These are phyloP conservation scores for Thalassiosira hispida DNA, from an alignment of 352 stramenopile genomes.

Conservation along the genomic window DNA sequence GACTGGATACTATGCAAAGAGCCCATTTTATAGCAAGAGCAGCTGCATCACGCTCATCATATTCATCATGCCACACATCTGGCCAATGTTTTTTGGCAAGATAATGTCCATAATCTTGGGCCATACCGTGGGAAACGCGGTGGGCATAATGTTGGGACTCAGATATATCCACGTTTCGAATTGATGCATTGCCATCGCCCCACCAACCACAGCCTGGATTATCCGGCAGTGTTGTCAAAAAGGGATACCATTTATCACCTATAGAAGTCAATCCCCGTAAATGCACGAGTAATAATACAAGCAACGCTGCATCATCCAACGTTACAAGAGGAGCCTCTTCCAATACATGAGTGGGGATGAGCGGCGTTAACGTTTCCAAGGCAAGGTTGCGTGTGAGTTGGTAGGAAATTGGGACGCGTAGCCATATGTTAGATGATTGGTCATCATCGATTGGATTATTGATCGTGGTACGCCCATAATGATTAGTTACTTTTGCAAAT, in stretches of 20 bases:
- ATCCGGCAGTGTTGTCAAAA: conserved; percentile 60
- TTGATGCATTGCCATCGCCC: not conserved
- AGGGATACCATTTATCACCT: conserved; percentile 60
- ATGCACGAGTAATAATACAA: conserved; percentile 69
- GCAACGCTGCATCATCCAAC: conserved; percentile 69
- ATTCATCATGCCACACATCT: conserved; percentile 7
- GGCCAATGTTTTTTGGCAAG: conserved; percentile 32
- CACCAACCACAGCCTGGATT: conserved; percentile 66
- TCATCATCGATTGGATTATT: not conserved
- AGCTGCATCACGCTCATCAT: conserved; percentile 4
- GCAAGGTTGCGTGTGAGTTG: conserved; percentile 71
- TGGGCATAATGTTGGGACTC: conserved; percentile 5
- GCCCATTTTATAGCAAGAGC: conserved; percentile 58
- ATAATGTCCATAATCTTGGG: conserved; percentile 57
- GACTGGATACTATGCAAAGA: conserved; percentile 67
- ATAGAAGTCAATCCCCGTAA: conserved; percentile 49
- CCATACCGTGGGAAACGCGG: conserved; percentile 33
- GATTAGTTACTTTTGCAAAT: not conserved
- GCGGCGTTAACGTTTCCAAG: conserved; percentile 54
- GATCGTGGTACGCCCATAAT: not conserved
- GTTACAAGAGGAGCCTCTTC: conserved; percentile 49
- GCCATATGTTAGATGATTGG: conserved; percentile 60
- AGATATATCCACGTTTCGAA: conserved; percentile 6
- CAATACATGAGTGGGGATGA: conserved; percentile 60
- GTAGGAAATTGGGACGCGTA: conserved; percentile 60